A percentile compares a stretch with the other conserved stretches of the same genome.
These are phyloP conservation scores for Kuraishia piskuri DNA, from an alignment of 805 yeast genomes.

Conservation along the genomic window DNA sequence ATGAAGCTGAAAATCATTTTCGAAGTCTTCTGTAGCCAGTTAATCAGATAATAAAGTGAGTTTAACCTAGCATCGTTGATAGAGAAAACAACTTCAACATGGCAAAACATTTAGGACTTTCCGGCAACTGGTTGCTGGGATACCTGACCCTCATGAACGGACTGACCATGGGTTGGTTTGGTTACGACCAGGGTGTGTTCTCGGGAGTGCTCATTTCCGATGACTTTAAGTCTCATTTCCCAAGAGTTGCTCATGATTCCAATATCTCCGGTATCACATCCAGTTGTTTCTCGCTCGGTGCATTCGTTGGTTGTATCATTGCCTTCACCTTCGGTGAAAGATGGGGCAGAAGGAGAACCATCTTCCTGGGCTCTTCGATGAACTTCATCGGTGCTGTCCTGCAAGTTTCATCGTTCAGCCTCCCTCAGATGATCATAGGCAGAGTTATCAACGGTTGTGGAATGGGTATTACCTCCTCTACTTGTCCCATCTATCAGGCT, in stretches of 20 bases:
- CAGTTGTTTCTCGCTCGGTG: slow-evolving; percentile 40
- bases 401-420: slow-evolving; percentile 37
- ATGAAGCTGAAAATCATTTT: background rate
- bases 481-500: slow-evolving; percentile 68
- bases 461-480: slow-evolving; percentile 63
- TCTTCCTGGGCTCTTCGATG: slow-evolving; percentile 42
- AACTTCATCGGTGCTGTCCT: slow-evolving; percentile 59
- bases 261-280: slow-evolving; percentile 4
- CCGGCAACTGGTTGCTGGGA: slow-evolving; percentile 5
- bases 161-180: slow-evolving; percentile 9
- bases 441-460: slow-evolving; percentile 61
- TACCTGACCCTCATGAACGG: slow-evolving; percentile 6
- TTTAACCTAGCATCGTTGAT: background rate
- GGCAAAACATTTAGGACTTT: slow-evolving; percentile 7
- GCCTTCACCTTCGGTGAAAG: slow-evolving; percentile 44
- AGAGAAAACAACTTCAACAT: background rate
- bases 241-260: background rate
- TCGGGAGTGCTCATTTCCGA: slow-evolving; percentile 7
- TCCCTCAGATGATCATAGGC: slow-evolving; percentile 46
- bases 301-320: slow-evolving; percentile 45
- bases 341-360: slow-evolving; percentile 47
- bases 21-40: background rate
- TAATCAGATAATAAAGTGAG: background rate
- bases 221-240: slow-evolving; percentile 8
- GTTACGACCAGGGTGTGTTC: slow-evolving; percentile 7